phyloP scores from a whole-genome alignment of 352 stramenopile genomes.

The Phytophthora melonis region DNA sequence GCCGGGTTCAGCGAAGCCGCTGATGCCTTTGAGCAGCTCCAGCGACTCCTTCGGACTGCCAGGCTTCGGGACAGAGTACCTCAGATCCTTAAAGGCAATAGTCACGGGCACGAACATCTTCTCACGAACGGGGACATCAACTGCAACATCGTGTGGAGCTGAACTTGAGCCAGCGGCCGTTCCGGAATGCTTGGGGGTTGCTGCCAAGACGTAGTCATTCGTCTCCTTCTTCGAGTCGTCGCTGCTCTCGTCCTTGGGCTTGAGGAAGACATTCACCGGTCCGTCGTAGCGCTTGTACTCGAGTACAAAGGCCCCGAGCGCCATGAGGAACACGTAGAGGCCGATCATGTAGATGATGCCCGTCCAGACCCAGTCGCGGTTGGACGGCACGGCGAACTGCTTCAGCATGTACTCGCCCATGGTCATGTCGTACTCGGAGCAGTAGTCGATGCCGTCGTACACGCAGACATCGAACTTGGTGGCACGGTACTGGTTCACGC shows the following conservation, averaged over 20 bases:
- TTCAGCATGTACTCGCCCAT: slow-evolving; percentile 51
- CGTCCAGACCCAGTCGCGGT: slow-evolving; percentile 33
- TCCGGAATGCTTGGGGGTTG: slow-evolving; percentile 27
- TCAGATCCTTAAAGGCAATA: slow-evolving; percentile 43
- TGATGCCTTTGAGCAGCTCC: slow-evolving; percentile 63
- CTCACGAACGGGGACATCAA: slow-evolving; percentile 18
- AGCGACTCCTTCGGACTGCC: slow-evolving; percentile 40
- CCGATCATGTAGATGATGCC: slow-evolving; percentile 38
- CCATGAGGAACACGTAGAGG: slow-evolving; percentile 41
- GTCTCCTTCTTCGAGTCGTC: not conserved
- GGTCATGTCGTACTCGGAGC: slow-evolving; percentile 27
- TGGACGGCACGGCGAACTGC: slow-evolving; percentile 40
- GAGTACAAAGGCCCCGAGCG: slow-evolving; percentile 31
- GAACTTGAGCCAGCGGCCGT: slow-evolving; percentile 17
- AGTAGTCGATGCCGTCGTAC: slow-evolving; percentile 52
- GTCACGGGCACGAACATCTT: slow-evolving; percentile 40
- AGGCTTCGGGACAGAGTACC: slow-evolving; percentile 46
- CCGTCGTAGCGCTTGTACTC: slow-evolving; percentile 50
- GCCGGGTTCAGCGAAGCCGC: slow-evolving; percentile 47
- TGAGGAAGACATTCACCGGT: slow-evolving; percentile 20
- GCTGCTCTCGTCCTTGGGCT: slow-evolving; percentile 9
- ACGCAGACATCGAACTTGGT: slow-evolving; percentile 41
- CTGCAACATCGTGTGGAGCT: not conserved
- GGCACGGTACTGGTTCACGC: slow-evolving; percentile 54
- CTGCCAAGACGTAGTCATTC: slow-evolving; percentile 18